Base-by-base conservation (phyloP, 306 rosid species). In the Trichosanthes truncata region DNA sequence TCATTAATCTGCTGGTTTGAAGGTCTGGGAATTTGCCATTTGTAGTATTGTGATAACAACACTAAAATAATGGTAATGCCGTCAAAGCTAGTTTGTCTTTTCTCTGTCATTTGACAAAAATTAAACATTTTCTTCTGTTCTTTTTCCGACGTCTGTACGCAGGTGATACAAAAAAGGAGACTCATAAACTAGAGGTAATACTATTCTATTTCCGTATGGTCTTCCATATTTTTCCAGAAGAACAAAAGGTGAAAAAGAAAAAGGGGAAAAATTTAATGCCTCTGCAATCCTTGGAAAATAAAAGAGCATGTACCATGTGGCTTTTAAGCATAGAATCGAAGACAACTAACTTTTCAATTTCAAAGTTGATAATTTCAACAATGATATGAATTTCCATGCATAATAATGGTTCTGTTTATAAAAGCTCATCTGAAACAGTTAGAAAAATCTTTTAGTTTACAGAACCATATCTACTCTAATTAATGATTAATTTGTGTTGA, bases 401-500 rank as follows among this genome's bases (percentile, higher is more conserved):
- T 46, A 12, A 72, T 14, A 74, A 26, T 31, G 25, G 57, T 71
- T 12, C 36, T 45, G 77, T 73, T 48, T 46, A 38, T 67, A 8
- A 48, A 46, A 73, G 43, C 59, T 73, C 77, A 46, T 73, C 77
- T 73, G 77, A 73, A 26, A 45, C 59, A 46, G 23, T 73, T 73
- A 59, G 3, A 43, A 25, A 14, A 48, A 26, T 8, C 25, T 48
- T 73, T 31, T 15, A 48, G 59, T 73, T 48, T 45, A 48, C 77
- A 45, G 20, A 74, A 51, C 62, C 62, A 74, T 26, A 74, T 51
- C 46, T 49, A 11, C 61, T 72, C 40, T 48, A 31, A 51, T 33
- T 74, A 48, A 74, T 49, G 61, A 2, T 51, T 74, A 15, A 51
- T 51, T 12, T 14, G 40, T 74, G 45, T 74, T 29, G 78, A 74